A percentile compares a stretch with the other conserved stretches of the same genome.
Evolutionary conservation across 2,329 filamentous ascomycete genomes (phyloP).

Genomic region (Diaporthe helianthi): DNA sequence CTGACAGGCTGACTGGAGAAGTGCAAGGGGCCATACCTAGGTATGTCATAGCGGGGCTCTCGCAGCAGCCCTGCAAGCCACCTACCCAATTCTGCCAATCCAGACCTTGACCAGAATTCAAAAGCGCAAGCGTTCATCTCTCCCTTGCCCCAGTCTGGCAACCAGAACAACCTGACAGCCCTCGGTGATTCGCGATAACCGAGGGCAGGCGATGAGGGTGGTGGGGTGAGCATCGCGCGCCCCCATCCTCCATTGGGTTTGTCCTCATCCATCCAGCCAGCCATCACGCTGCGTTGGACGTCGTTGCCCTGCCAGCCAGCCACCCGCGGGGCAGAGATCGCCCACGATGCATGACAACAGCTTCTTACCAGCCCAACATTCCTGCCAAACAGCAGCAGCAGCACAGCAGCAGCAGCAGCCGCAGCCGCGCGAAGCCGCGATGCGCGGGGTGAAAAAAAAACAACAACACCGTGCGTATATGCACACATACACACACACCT

Average conservation of each 20-base stretch:
- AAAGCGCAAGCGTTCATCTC: not conserved
- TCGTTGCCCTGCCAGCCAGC: not conserved
- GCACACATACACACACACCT: not conserved
- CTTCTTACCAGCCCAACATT: not conserved
- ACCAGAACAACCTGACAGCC: not conserved
- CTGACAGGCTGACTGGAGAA: not conserved
- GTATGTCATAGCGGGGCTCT: constrained; percentile 22
- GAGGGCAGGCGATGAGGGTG: constrained; percentile 14
- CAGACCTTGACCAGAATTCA: constrained; percentile 7
- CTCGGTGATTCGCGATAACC: constrained; percentile 28
- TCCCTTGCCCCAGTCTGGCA: not conserved
- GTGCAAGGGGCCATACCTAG: not conserved
- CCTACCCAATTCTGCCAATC: constrained; percentile 19
- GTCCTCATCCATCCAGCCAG: not conserved
- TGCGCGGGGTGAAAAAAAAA: not conserved
- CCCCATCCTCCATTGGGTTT: not conserved
- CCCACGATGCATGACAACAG: constrained; percentile 11
- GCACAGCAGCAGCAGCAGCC: too few species aligned
- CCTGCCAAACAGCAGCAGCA: not conserved
- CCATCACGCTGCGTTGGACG: not conserved
- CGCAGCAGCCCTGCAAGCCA: not conserved
- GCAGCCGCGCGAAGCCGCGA: not conserved
- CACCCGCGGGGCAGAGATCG: not conserved
- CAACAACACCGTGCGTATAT: too few species aligned
- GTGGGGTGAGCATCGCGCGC: constrained; percentile 6